phyloP scores from a whole-genome alignment of 129 eudicot species.

The Tagetes erecta region DNA sequence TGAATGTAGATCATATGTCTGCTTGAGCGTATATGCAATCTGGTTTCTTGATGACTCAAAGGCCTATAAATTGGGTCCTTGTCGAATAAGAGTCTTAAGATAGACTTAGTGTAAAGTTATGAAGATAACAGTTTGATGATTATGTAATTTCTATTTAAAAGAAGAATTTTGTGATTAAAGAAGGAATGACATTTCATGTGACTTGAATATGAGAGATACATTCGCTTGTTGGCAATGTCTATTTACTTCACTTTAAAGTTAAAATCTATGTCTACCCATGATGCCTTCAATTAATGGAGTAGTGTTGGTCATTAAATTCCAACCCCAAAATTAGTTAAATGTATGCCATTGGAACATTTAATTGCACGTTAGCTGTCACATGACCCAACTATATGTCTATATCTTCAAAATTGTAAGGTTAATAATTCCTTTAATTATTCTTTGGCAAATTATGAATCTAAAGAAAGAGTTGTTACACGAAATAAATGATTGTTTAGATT shows the following conservation, averaged over 20 bases:
- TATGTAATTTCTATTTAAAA: no score
- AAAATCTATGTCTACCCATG: neutral
- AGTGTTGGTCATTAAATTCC: constrained; percentile 25
- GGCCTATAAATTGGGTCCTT: no score
- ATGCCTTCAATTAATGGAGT: neutral
- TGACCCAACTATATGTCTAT: constrained; percentile 11
- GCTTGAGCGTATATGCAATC: no score
- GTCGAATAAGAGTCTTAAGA: no score
- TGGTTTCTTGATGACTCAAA: no score
- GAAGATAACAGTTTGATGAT: no score
- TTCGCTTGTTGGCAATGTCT: neutral
- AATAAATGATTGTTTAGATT: neutral
- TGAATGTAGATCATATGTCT: neutral
- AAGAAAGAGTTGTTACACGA: neutral
- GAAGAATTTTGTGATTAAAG: no score
- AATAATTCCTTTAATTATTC: neutral
- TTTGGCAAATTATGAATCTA: neutral
- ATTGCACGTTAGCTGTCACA: constrained; percentile 24
- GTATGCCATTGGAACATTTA: constrained; percentile 23
- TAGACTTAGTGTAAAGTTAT: no score
- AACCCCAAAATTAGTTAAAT: constrained; percentile 26
- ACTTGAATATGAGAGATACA: neutral
- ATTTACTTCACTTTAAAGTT: constrained; percentile 4
- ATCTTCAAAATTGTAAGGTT: neutral
- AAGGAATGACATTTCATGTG: no score